A percentile compares a stretch with the other conserved stretches of the same genome.
Evolutionary conservation across 179 eudicot genomes (phyloP).

Genomic region (Camellia oleifera): DNA sequence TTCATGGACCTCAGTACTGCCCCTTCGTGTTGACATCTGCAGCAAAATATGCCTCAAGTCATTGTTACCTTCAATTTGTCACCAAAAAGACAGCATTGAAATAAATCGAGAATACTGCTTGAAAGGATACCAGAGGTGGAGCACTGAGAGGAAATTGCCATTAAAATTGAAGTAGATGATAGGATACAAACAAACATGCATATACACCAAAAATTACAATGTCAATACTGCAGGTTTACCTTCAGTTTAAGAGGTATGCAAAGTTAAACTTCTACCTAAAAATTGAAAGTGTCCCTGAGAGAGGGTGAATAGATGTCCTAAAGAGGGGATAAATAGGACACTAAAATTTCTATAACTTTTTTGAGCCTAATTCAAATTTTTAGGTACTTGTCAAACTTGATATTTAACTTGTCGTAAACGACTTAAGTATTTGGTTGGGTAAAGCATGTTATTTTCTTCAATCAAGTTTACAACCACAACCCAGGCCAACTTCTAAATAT

Average conservation of each 20-base stretch:
- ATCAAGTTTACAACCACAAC: no score
- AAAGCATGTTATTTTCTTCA: no score
- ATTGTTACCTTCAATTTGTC: not conserved
- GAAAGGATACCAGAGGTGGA: not conserved
- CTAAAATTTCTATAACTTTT: no score
- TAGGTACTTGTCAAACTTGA: no score
- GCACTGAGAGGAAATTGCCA: not conserved
- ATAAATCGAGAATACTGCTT: not conserved
- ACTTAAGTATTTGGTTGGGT: no score
- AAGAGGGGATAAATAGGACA: no score
- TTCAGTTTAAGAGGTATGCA: not conserved
- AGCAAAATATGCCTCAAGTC: not conserved
- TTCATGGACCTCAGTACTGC: conserved; percentile 93
- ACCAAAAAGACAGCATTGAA: not conserved
- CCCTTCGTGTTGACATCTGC: conserved; percentile 88
- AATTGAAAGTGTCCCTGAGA: no score
- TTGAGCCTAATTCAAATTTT: no score
- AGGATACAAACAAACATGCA: not conserved
- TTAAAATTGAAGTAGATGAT: not conserved
- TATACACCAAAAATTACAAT: not conserved
- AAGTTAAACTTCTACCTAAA: not conserved
- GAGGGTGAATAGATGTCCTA: no score
- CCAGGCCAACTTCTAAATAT: no score
- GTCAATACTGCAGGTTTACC: not conserved
- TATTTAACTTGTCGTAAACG: no score